These are phyloP conservation scores for Aspergillus sp. DNA, from an alignment of 2,329 filamentous ascomycete species.

Conservation along the genomic window DNA sequence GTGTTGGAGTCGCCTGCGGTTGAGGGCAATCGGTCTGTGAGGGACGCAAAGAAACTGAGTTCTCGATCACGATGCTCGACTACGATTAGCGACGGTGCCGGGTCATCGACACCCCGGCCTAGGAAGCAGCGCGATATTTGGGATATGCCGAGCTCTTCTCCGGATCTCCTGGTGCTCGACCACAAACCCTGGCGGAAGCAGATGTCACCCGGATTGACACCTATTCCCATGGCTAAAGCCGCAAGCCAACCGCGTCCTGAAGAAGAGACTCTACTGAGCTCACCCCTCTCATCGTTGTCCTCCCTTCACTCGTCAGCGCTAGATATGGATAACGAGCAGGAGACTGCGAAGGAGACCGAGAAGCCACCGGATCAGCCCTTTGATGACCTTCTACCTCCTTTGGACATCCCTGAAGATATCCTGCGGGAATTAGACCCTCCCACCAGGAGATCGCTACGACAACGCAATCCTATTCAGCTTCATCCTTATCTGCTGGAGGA, in stretches of 20 bases:
- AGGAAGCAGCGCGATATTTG: slow-evolving; percentile 28
- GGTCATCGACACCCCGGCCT: slow-evolving; percentile 21
- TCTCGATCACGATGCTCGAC: neutral
- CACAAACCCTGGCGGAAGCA: slow-evolving; percentile 25
- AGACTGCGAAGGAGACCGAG: neutral
- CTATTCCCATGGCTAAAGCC: slow-evolving; percentile 10
- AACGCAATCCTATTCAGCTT: slow-evolving; percentile 54
- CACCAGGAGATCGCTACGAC: slow-evolving; percentile 42
- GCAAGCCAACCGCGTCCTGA: slow-evolving; percentile 9
- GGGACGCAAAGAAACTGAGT: neutral
- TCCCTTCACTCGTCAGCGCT: slow-evolving; percentile 30
- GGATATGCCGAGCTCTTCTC: slow-evolving; percentile 39
- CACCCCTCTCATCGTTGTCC: slow-evolving; percentile 44
- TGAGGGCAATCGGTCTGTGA: neutral
- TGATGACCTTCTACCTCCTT: slow-evolving; percentile 25
- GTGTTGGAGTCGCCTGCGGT: neutral
- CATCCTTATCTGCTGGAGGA: slow-evolving; percentile 54
- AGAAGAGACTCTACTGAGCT: slow-evolving; percentile 29
- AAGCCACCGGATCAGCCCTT: slow-evolving; percentile 8
- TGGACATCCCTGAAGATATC: slow-evolving; percentile 35
- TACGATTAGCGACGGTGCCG: neutral
- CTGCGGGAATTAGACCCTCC: slow-evolving; percentile 32
- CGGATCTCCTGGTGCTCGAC: slow-evolving; percentile 43
- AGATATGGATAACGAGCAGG: slow-evolving; percentile 9
- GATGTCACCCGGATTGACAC: neutral